Base-by-base conservation (phyloP, 176 grass and related monocot genomes). In the Typha latifolia region DNA sequence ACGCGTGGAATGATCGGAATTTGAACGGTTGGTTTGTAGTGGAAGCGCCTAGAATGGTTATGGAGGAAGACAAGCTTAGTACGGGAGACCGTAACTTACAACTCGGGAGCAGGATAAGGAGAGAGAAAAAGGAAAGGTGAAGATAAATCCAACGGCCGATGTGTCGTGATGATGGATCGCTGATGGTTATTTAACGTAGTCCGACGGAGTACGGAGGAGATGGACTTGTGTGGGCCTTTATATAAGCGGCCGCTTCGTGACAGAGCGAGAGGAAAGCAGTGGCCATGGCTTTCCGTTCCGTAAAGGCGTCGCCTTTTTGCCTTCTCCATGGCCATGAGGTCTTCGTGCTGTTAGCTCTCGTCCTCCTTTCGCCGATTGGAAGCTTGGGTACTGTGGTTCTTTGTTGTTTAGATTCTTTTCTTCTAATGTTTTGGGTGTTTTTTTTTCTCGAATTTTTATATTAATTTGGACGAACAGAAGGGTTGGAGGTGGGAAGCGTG, bases 201-300 rank as follows among this genome's bases (percentile, higher is more conserved):
- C 37, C 37, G 37, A 2, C 6, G 51, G 51, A 7, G 14, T 19
- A 57, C 16, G 8, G 52, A 18, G 10, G 8, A 63, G 3, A 48
- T n/a, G 18, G 32, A 61, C 59, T 47, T 19, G 34, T 19, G 43
- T 68, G 50, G 31, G 49, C 23, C 15, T 50, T 48, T 64, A 70
- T 78, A 78, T 70, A 78, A 69, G 66, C 51, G 69, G 69, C 14
- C 24, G 5, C 15, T 63, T 48, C 61, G 19, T n/a, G 16, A 27
- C 14, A 12, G 19, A 0, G 14, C 12, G 12, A 18, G 47, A 12
- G 21, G 71, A 32, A 57, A 5, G 13, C 47, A 19, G 48, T 66
- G 43, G 68, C 63, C 47, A 83, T 83, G 81, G 81, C 52, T 70
- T n/a, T 70, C 26, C 14, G 32, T 71, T 19, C 16, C 71, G 12